Percentiles rank a stretch among this genome's conserved stretches.
These are phyloP conservation scores for Arctostaphylos glauca DNA, from an alignment of 148 eudicot genomes.

Conservation along the genomic window DNA sequence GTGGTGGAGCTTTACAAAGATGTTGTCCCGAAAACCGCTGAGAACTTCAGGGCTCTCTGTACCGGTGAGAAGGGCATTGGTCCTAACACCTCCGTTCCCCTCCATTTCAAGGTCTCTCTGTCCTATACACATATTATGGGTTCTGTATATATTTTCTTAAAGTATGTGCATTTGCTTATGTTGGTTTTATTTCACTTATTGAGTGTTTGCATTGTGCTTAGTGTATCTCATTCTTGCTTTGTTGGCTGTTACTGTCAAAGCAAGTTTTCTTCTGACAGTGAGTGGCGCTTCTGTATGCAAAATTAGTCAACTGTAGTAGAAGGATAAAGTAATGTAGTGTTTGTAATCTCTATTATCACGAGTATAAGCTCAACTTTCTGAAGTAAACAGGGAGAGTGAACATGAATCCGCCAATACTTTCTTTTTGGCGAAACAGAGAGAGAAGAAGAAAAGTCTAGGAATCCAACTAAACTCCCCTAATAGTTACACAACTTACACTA, in stretches of 20 bases:
- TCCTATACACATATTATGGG: neutral
- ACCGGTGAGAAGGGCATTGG: constrained; percentile 74
- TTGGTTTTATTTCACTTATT: too few species aligned
- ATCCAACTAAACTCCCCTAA: neutral
- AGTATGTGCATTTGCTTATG: too few species aligned
- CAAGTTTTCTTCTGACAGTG: neutral
- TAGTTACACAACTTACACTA: neutral
- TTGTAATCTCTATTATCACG: neutral
- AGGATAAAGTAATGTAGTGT: neutral
- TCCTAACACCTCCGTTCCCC: constrained; percentile 47
- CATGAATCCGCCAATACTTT: neutral
- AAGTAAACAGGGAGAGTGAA: neutral
- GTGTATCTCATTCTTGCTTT: neutral
- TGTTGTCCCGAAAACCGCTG: constrained; percentile 79
- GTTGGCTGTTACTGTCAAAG: neutral
- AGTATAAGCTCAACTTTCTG: neutral
- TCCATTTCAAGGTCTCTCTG: constrained; percentile 57
- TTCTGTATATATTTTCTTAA: too few species aligned
- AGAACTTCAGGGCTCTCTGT: constrained; percentile 87
- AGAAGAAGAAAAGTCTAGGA: neutral
- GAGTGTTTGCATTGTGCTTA: neutral
- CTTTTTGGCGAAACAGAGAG: neutral
- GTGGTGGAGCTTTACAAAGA: constrained; percentile 64
- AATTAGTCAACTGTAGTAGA: neutral
- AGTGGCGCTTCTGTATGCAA: neutral